Conservation (phyloP, 371 early-diverging fungal species). For the Mortierella sp. region DNA sequence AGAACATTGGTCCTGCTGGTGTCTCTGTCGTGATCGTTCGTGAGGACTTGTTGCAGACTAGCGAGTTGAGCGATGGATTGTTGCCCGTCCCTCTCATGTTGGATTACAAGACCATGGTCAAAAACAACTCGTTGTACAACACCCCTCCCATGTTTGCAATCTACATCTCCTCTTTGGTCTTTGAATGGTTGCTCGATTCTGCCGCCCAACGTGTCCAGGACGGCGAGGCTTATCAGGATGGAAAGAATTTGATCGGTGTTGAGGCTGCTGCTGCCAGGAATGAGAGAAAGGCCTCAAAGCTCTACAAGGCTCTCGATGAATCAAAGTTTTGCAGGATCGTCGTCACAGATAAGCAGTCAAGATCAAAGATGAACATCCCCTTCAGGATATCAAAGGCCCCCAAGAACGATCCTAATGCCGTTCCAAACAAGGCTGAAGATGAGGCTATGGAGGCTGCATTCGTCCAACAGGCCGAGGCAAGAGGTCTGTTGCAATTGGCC, state of each 20-base stretch:
- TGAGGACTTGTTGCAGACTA: slow-evolving; percentile 81
- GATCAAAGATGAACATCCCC: slow-evolving; percentile 94
- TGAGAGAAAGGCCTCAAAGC: slow-evolving; percentile 70
- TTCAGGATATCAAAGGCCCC: slow-evolving; percentile 75
- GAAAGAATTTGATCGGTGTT: slow-evolving; percentile 81
- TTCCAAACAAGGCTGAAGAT: slow-evolving; percentile 44
- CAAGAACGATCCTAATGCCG: slow-evolving; percentile 21
- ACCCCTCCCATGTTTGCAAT: slow-evolving; percentile 97
- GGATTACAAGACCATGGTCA: slow-evolving; percentile 85
- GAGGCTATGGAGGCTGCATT: slow-evolving; percentile 85
- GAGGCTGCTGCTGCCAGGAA: slow-evolving; percentile 72
- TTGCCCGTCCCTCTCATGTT: slow-evolving; percentile 84
- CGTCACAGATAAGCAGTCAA: slow-evolving; percentile 66
- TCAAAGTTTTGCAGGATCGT: slow-evolving; percentile 77
- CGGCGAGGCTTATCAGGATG: slow-evolving; percentile 18
- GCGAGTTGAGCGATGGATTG: slow-evolving; percentile 56
- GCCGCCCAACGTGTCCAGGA: slow-evolving; percentile 40
- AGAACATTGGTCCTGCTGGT: slow-evolving; percentile 97
- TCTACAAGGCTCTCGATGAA: slow-evolving; percentile 81
- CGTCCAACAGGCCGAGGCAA: slow-evolving; percentile 81
- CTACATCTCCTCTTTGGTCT: slow-evolving; percentile 90
- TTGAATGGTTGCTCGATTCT: slow-evolving; percentile 76
- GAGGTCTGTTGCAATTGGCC: slow-evolving; percentile 87
- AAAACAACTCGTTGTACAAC: slow-evolving; percentile 92
- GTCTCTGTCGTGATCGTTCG: slow-evolving; percentile 93